These are phyloP conservation scores for Hypoxylon perforatum DNA, from an alignment of 495 filamentous ascomycete species.

Conservation along the genomic window DNA sequence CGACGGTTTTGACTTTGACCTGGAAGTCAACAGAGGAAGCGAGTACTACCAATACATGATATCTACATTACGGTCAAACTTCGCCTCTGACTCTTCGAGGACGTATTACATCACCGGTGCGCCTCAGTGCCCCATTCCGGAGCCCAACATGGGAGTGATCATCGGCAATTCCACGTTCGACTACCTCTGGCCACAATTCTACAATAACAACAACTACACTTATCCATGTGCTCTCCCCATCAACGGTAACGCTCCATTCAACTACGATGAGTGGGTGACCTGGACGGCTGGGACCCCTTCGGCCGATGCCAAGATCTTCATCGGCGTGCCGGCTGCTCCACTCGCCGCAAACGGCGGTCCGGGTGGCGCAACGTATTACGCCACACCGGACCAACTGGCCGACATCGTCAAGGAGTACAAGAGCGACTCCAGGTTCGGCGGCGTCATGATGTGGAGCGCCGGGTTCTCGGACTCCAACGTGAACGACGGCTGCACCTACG, in stretches of 20 bases:
- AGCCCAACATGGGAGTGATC: conserved; percentile 63
- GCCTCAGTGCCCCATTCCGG: conserved; percentile 67
- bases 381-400: conserved; percentile 52
- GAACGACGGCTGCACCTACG: conserved; percentile 56
- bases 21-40: conserved; percentile 55
- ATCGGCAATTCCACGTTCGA: conserved; percentile 60
- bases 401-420: conserved; percentile 47
- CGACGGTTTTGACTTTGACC: conserved; percentile 72
- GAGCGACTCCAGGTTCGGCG: conserved; percentile 57
- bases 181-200: conserved; percentile 62
- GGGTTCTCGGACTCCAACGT: conserved; percentile 57
- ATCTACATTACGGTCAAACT: conserved; percentile 56
- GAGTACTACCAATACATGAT: conserved; percentile 59
- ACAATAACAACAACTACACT: conserved; percentile 53
- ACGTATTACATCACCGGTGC: conserved; percentile 67
- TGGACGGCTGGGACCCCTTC: conserved; percentile 54
- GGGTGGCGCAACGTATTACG: conserved; percentile 57
- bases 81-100: conserved; percentile 55
- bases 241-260: conserved; percentile 49
- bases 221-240: conserved; percentile 47
- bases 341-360: conserved; percentile 54
- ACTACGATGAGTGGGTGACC: conserved; percentile 59
- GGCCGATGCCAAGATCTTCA: conserved; percentile 57
- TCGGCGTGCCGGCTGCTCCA: conserved; percentile 59
- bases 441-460: conserved; percentile 67